Evolutionary conservation across 495 filamentous ascomycete genomes (phyloP).

Genomic region (Neurospora sp.): DNA sequence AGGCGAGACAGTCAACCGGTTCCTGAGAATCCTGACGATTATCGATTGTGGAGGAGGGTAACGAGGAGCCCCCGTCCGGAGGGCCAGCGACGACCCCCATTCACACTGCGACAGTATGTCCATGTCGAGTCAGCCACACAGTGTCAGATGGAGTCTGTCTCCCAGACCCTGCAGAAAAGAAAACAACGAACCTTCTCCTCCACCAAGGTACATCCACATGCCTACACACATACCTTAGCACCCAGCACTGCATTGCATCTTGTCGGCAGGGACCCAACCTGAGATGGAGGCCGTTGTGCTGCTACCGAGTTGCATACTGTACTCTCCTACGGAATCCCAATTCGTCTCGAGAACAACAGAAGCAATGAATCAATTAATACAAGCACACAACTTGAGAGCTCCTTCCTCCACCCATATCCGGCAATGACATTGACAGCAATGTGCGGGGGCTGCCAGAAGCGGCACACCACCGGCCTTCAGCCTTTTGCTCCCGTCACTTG

Average conservation of each 20-base stretch:
- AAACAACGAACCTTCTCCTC: not conserved
- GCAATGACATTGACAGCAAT: not conserved
- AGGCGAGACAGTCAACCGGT: not conserved
- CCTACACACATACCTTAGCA: not conserved
- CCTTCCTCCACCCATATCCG: not conserved
- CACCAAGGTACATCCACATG: not conserved
- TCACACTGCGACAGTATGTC: not conserved
- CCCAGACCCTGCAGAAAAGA: not conserved
- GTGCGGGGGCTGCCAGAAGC: not conserved
- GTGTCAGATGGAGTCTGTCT: not conserved
- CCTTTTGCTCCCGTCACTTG: not conserved
- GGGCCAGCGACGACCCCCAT: not conserved
- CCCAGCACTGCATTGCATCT: not conserved
- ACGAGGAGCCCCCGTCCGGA: not conserved
- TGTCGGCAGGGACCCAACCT: not conserved
- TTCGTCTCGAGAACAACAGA: not conserved
- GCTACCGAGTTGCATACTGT: not conserved
- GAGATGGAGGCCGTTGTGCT: not conserved
- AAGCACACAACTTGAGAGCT: not conserved
- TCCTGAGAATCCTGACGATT: not conserved
- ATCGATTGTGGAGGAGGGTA: not conserved
- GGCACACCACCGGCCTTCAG: not conserved
- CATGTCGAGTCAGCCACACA: not conserved
- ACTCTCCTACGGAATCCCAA: not conserved
- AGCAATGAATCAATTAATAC: not conserved